A percentile compares a stretch with the other conserved stretches of the same genome.
Conservation (phyloP, 1,284 basidiomycete genomes). For the Apiotrichum porosum region DNA sequence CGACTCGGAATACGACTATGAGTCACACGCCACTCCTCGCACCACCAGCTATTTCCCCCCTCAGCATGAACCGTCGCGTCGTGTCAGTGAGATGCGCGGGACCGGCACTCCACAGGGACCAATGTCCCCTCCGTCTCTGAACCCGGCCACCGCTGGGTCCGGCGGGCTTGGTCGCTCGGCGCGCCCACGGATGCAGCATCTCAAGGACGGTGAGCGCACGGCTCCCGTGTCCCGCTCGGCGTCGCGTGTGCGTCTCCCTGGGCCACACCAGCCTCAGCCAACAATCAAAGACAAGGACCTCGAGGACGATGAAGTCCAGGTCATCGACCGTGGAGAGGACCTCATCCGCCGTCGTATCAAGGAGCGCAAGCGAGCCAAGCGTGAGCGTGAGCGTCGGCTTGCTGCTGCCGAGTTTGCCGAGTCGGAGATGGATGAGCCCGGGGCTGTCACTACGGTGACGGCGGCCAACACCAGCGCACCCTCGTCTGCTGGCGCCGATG, state of each 20-base stretch:
- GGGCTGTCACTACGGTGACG: background rate
- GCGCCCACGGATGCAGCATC: background rate
- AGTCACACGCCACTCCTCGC: constrained; percentile 10
- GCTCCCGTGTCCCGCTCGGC: constrained; percentile 10
- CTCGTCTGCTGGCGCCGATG: background rate
- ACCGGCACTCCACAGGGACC: background rate
- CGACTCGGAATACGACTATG: background rate
- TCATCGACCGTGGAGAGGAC: constrained; percentile 54
- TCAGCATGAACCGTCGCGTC: background rate
- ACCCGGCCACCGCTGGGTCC: background rate
- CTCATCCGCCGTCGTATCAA: constrained; percentile 54
- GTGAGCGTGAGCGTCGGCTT: constrained; percentile 25
- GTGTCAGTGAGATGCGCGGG: constrained; percentile 6
- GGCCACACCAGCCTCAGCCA: background rate
- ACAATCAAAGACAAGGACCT: constrained; percentile 9
- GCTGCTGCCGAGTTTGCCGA: constrained; percentile 21
- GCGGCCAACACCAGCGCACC: background rate
- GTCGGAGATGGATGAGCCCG: constrained; percentile 14
- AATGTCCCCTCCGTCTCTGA: background rate
- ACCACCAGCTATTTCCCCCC: constrained; percentile 9
- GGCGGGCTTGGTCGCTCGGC: background rate
- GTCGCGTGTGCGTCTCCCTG: constrained; percentile 10
- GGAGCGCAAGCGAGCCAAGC: constrained; percentile 49
- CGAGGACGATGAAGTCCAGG: constrained; percentile 52
- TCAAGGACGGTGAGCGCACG: background rate